A percentile compares a stretch with the other conserved stretches of the same genome.
phyloP scores from a whole-genome alignment of 2,329 filamentous ascomycete species.

The Lecanosticta acicola region DNA sequence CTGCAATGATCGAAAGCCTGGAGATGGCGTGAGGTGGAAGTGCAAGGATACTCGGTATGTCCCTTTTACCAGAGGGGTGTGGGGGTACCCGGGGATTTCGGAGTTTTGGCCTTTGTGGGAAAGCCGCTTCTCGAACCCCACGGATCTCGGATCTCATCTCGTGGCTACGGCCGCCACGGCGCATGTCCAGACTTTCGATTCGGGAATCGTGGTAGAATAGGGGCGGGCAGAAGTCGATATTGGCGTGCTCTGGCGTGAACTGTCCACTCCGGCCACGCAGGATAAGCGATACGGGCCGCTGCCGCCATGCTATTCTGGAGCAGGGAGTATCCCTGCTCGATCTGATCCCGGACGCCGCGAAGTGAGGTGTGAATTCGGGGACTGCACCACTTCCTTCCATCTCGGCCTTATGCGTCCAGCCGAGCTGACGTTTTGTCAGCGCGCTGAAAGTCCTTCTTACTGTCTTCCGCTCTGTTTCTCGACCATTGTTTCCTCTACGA shows the following conservation, averaged over 20 bases:
- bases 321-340: neutral
- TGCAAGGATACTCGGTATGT: no score
- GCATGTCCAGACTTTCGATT: no score
- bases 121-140: no score
- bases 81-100: no score
- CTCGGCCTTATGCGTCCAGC: neutral
- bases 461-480: no score
- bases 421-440: neutral
- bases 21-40: neutral
- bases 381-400: neutral
- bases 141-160: no score
- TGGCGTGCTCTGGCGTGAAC: no score
- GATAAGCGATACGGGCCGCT: neutral
- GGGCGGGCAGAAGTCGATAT: no score
- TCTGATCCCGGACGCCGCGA: neutral
- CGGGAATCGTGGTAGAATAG: no score
- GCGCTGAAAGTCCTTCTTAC: neutral
- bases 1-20: neutral
- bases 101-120: no score
- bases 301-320: neutral
- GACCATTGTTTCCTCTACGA: neutral
- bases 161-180: no score
- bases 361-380: neutral
- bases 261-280: neutral
- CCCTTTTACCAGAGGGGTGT: no score